phyloP scores from a whole-genome alignment of 228 moss, liverwort and hornwort species.

The Sphagnum fallax region DNA sequence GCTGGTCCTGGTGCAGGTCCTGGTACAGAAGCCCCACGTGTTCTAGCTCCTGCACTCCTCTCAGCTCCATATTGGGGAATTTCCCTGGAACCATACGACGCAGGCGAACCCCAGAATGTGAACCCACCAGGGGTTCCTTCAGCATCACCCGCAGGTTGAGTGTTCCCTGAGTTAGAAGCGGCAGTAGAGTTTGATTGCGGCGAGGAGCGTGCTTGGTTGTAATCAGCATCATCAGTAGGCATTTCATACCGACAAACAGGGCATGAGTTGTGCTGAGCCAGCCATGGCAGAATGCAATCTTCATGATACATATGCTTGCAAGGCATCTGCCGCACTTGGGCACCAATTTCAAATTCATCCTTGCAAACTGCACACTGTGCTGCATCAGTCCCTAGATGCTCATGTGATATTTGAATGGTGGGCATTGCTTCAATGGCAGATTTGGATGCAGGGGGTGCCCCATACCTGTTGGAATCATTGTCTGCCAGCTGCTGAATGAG shows the following conservation, averaged over 20 bases:
- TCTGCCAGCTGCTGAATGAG: conserved; percentile 97
- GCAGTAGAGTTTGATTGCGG: conserved; percentile 14
- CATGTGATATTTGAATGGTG: conserved; percentile 64
- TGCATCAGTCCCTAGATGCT: conserved; percentile 81
- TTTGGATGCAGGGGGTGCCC: conserved; percentile 93
- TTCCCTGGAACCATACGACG: conserved; percentile 25
- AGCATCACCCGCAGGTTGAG: conserved; percentile 15
- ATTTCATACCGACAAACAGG: conserved; percentile 95
- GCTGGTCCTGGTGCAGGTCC: conserved; percentile 23
- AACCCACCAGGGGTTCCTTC: conserved; percentile 47
- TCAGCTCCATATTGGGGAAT: conserved; percentile 19
- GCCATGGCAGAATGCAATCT: conserved; percentile 96
- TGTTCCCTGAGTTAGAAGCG: conserved; percentile 13
- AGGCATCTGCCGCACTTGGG: conserved; percentile 78
- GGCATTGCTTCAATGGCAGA: conserved; percentile 73
- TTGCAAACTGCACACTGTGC: conserved; percentile 97
- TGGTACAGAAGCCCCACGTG: conserved; percentile 2
- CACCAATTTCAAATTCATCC: conserved; percentile 79
- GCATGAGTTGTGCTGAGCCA: conserved; percentile 85
- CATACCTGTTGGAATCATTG: conserved; percentile 84
- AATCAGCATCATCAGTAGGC: conserved; percentile 93
- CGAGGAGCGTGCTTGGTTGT: conserved; percentile 45
- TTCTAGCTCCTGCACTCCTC: conserved; percentile 15
- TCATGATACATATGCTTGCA: conserved; percentile 94
- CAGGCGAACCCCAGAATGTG: conserved; percentile 63